Base-by-base conservation (phyloP, 768 basidiomycete species). In the Phanerochaete sordida region DNA sequence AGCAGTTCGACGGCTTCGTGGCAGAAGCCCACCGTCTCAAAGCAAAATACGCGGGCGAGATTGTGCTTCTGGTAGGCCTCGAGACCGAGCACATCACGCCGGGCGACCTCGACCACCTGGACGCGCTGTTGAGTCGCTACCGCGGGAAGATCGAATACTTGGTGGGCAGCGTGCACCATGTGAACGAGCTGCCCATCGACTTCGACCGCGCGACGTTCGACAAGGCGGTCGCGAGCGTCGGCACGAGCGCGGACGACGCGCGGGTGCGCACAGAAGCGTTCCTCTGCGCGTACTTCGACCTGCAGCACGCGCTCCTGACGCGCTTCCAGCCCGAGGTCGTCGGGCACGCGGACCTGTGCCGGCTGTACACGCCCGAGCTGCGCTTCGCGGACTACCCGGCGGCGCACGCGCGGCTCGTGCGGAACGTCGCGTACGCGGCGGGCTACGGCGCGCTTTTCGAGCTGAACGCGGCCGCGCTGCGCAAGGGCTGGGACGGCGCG, bases 111-210 rank as follows among this genome's bases (percentile, higher is more conserved):
- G 76, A 81, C 60, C 70, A 75, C 23, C 79, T 95, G 35, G 73
- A 80, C 47, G 60, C 61, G 2, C 76, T 91, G 21, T 77, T 96
- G 33, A 60, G 73, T 35, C 65, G 70, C 26, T 73, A 85, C 59
- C 72, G 72, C 9, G 73, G 74, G 35, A 75, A 77, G 51, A 83
- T 98, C 61, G 88, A 98, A 68, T 98, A 93, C 73, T 69, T 98
- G 68, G 92, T 98, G 56, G 96, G 97, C 26, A 92, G 90, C 33
- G 78, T 99, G 7, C 97, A 99, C 71, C 96, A 98, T 67, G 93
- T 95, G 72, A 83, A 87, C 69, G 80, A 76, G 23, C 82, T 91
- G 43, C 93, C 95, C 8, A 96, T 99, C 74, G 97, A 99, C 75
- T 95, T 98, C 65, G 93, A 97, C 75, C 66, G 78, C 39, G 65